Conservation (phyloP, 108 stramenopile species). For the Hondaea fermentalgiana region DNA sequence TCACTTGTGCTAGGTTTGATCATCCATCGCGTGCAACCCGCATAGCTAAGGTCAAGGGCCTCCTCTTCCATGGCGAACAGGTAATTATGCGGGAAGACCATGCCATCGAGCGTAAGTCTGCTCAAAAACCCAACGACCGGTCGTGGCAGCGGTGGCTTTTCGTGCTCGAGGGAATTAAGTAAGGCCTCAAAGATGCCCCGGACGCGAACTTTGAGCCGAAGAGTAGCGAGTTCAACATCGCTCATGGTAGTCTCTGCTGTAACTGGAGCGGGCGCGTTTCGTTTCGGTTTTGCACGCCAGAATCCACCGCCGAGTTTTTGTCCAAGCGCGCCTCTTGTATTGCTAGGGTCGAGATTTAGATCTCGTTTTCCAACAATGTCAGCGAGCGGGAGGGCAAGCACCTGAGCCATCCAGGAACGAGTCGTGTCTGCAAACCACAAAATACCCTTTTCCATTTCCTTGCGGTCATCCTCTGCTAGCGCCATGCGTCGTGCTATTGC, state of each 20-base stretch:
- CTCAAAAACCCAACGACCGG: not conserved
- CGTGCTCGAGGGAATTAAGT: not conserved
- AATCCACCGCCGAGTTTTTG: not conserved
- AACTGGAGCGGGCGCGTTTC: not conserved
- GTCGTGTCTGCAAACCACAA: not conserved
- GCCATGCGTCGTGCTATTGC: not conserved
- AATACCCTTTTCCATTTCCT: not conserved
- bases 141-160: not conserved
- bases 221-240: not conserved
- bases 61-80: not conserved
- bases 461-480: not conserved
- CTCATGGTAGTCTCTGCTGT: not conserved
- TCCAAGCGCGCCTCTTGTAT: not conserved
- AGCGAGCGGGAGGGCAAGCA: not conserved
- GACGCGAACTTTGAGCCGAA: not conserved
- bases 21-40: not conserved
- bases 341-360: not conserved
- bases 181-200: not conserved
- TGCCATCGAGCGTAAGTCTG: not conserved
- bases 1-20: not conserved
- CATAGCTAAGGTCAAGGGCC: not conserved
- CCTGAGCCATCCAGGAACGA: not conserved
- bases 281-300: not conserved
- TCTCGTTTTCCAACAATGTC: not conserved
- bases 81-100: not conserved